A percentile compares a stretch with the other conserved stretches of the same genome.
Evolutionary conservation across 2,329 filamentous ascomycete genomes (phyloP).

Genomic region (Geosmithia putterillii): DNA sequence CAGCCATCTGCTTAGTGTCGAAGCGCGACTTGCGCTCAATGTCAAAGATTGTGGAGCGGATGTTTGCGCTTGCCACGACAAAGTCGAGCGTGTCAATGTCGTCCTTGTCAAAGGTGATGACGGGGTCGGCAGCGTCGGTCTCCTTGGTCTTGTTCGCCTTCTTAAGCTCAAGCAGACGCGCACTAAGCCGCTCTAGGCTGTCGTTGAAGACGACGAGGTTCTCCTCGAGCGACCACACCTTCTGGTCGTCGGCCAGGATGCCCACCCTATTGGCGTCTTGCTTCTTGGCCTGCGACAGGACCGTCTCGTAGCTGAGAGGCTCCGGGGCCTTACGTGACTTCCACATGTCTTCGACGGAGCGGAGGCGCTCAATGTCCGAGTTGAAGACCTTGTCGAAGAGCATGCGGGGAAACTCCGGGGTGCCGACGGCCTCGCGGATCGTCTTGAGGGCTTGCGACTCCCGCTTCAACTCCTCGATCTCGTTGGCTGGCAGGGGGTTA

Average conservation of each 20-base stretch:
- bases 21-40: conserved; percentile 86
- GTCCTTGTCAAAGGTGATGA: conserved; percentile 90
- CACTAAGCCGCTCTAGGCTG: conserved; percentile 66
- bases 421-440: conserved; percentile 73
- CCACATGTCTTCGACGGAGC: conserved; percentile 95
- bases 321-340: conserved; percentile 66
- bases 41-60: conserved; percentile 78
- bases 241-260: conserved; percentile 55
- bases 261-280: conserved; percentile 36
- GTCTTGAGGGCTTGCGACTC: conserved; percentile 75
- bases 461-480: conserved; percentile 77
- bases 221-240: conserved; percentile 68
- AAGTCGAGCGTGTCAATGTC: conserved; percentile 93
- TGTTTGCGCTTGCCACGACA: conserved; percentile 79
- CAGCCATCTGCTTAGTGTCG: conserved; percentile 97
- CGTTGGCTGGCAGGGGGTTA: conserved; percentile 33
- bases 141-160: conserved; percentile 15
- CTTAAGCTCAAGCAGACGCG: conserved; percentile 56
- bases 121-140: conserved; percentile 38
- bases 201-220: conserved; percentile 80
- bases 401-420: conserved; percentile 59
- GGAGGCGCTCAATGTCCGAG: conserved; percentile 68
- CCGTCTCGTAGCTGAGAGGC: conserved; percentile 54
- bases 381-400: conserved; percentile 92
- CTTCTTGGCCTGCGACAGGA: conserved; percentile 39